A percentile compares a stretch with the other conserved stretches of the same genome.
phyloP scores from a whole-genome alignment of 169 alveolate species.

The Plasmodium cynomolgi region DNA sequence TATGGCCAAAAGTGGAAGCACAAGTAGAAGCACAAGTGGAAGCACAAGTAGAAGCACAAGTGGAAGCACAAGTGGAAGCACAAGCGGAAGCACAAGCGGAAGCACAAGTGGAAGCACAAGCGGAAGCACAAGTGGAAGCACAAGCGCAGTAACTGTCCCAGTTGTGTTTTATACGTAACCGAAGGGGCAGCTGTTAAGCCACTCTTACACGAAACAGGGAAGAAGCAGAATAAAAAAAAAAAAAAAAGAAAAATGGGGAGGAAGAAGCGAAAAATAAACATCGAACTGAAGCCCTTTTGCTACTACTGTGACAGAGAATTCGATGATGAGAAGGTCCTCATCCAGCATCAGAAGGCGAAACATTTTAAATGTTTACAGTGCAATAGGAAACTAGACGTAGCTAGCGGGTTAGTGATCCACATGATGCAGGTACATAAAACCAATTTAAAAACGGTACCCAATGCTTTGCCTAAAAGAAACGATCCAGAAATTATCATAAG shows the following conservation, averaged over 20 bases:
- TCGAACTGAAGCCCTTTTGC: conserved; percentile 96
- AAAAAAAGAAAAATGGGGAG: conserved; percentile 89
- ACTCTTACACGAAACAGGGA: neutral
- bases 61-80: neutral
- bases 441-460: conserved; percentile 93
- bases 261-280: conserved; percentile 93
- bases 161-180: neutral
- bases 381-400: conserved; percentile 96
- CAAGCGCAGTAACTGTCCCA: neutral
- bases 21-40: neutral
- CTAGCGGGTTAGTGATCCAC: conserved; percentile 92
- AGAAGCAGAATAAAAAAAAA: neutral
- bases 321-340: conserved; percentile 95
- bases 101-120: neutral
- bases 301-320: conserved; percentile 98
- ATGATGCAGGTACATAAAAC: conserved; percentile 95
- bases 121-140: neutral
- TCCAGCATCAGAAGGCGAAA: conserved; percentile 97
- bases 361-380: conserved; percentile 97
- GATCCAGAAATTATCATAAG: conserved; percentile 93
- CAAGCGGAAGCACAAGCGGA: too few species aligned
- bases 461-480: conserved; percentile 97
- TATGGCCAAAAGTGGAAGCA: neutral
- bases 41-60: neutral
- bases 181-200: neutral